Evolutionary conservation across 2,329 filamentous ascomycete genomes (phyloP).

Genomic region (Curvularia spicifera): DNA sequence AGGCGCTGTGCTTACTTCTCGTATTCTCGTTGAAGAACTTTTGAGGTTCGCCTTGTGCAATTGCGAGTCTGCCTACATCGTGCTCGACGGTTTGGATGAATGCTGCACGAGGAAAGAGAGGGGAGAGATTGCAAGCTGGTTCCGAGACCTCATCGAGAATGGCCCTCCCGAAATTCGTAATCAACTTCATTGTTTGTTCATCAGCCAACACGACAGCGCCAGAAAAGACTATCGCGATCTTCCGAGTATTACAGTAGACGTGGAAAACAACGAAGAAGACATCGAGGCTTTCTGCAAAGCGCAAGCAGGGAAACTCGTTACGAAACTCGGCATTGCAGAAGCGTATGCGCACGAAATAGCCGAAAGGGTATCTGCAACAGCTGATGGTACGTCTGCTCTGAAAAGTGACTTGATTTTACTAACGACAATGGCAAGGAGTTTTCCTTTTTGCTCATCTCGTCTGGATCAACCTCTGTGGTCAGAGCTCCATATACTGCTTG

Average conservation of each 20-base stretch:
- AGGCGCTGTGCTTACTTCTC: slow-evolving; percentile 34
- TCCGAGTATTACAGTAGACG: slow-evolving; percentile 14
- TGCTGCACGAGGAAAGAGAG: slow-evolving; percentile 38
- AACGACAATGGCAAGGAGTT: slow-evolving; percentile 21
- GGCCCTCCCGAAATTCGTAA: slow-evolving; percentile 23
- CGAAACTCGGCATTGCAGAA: slow-evolving; percentile 8
- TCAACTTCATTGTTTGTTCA: slow-evolving; percentile 27
- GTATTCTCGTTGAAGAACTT: slow-evolving; percentile 34
- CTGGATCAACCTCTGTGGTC: slow-evolving; percentile 29
- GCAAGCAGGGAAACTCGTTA: slow-evolving; percentile 7
- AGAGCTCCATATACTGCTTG: slow-evolving; percentile 25
- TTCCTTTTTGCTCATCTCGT: slow-evolving; percentile 39
- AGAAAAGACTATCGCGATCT: slow-evolving; percentile 22
- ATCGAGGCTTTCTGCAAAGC: slow-evolving; percentile 29
- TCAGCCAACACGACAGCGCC: slow-evolving; percentile 23
- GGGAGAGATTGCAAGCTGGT: slow-evolving; percentile 38
- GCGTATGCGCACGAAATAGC: slow-evolving; percentile 15
- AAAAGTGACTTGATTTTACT: not conserved
- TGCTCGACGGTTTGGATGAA: slow-evolving; percentile 58
- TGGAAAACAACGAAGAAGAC: slow-evolving; percentile 32
- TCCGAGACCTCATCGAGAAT: slow-evolving; percentile 29
- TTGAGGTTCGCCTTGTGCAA: slow-evolving; percentile 42
- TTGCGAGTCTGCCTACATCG: slow-evolving; percentile 42
- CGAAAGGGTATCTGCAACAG: slow-evolving; percentile 9
- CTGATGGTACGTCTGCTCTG: slow-evolving; percentile 12